Evolutionary conservation across 192 early-diverging fungal genomes (phyloP).

Genomic region (Linnemannia schmuckeri): DNA sequence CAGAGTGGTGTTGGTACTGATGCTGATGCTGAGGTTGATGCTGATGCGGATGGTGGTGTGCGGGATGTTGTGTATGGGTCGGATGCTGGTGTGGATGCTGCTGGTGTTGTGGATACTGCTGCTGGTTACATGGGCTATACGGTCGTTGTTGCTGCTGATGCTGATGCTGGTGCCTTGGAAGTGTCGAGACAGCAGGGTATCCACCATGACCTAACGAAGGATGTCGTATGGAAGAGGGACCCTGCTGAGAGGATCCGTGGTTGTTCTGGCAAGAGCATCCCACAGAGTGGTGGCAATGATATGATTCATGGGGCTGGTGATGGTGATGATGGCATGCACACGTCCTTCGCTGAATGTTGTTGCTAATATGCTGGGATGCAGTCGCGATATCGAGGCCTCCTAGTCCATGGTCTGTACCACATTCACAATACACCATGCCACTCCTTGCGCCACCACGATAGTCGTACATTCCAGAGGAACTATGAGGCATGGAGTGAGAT

Average conservation of each 20-base stretch:
- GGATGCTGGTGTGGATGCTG: background rate
- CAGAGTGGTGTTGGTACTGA: background rate
- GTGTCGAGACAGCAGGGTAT: background rate
- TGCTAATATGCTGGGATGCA: too few relatives aligned
- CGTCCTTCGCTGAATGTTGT: background rate
- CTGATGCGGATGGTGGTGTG: constrained; percentile 2
- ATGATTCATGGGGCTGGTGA: background rate
- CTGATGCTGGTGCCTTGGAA: background rate
- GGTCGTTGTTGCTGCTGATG: constrained; percentile 8
- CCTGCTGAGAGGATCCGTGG: background rate
- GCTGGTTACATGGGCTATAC: background rate
- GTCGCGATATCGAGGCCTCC: background rate
- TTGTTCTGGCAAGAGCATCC: background rate
- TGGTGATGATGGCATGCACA: background rate
- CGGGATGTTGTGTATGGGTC: background rate
- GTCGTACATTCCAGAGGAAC: background rate
- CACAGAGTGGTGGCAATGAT: background rate
- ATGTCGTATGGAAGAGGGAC: background rate
- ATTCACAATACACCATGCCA: background rate
- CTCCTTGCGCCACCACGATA: background rate
- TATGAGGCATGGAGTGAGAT: background rate
- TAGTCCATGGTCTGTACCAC: background rate
- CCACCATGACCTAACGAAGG: background rate
- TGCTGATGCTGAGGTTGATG: background rate
- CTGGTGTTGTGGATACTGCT: background rate